Evolutionary conservation across 176 grass and related monocot genomes (phyloP), one percentile per base, ranked within the genome.

Genomic region (Saccharum officinarum): DNA sequence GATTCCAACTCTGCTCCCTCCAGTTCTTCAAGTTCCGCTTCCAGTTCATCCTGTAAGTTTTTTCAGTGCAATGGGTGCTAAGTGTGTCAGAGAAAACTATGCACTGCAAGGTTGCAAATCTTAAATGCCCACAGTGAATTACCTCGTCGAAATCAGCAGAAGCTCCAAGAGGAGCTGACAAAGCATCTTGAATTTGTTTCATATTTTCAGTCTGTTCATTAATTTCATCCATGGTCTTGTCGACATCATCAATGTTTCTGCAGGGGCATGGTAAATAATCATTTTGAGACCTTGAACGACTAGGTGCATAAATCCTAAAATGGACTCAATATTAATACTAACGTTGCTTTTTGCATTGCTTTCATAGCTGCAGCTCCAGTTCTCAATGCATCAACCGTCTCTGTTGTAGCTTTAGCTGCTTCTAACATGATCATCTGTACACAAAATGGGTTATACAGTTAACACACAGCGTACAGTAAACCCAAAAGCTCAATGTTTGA

Each of bases 161-260:
- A 54, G 83, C 88, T 88, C 93, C 93, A 67, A 95, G 82, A 78
- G 93, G 93, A 73, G 93, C 75, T 38, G 93, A 90, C 64, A 95
- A 86, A 88, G 93, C 93, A 86, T 95, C 93, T 37, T 95, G 93
- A 88, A 95, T 95, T 85, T 95, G 93, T 90, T 95, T 95, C 93
- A 95, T 95, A 86, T 95, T 95, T 75, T 95, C 93, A n/a, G 93
- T 92, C 61, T 92, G 90, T 40, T 95, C 93, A 4, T 95, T 95
- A 71, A 95, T 95, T 92, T 95, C 90, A 30, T 92, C 93, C 93
- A 95, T 95, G 66, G 93, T 95, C 88, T 95, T 95, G 42, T 95
- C 93, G 1, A 95, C 93, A 25, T 95, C 93, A 67, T 95, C 93
- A 81, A 95, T 95, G 78, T 95, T 95, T 78, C 93, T 95, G 76